Evolutionary conservation across 1,284 basidiomycete genomes (phyloP).

Genomic region (Exobasidium rhododendri): DNA sequence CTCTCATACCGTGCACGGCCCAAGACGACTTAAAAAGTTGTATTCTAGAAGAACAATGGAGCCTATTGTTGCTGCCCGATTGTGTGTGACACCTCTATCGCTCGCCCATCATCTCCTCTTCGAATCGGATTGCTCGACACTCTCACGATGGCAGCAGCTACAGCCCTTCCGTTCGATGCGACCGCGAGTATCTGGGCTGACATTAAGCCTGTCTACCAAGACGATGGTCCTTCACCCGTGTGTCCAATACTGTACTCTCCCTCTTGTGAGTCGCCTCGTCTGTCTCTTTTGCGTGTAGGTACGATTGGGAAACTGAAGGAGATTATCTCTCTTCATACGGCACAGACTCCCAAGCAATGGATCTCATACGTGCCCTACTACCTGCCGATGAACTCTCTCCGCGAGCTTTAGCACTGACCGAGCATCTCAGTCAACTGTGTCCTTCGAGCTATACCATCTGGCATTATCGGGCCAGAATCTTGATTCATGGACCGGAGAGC

Average conservation of each 20-base stretch:
- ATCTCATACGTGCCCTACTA: constrained; percentile 41
- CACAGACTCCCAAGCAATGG: constrained; percentile 44
- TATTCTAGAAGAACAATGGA: no score
- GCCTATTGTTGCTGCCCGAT: no score
- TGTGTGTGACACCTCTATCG: no score
- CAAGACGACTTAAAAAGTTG: no score
- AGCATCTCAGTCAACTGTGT: constrained; percentile 40
- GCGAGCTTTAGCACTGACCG: constrained; percentile 39
- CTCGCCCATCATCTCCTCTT: no score
- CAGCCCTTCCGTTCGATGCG: constrained; percentile 28
- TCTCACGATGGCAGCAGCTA: not conserved
- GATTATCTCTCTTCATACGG: not conserved
- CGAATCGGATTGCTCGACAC: no score
- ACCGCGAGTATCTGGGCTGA: constrained; percentile 36
- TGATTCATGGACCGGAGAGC: constrained; percentile 20
- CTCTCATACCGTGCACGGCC: no score
- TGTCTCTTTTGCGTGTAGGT: not conserved
- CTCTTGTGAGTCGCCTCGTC: constrained; percentile 26
- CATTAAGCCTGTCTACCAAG: constrained; percentile 33
- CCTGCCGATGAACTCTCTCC: constrained; percentile 27
- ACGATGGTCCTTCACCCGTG: constrained; percentile 40
- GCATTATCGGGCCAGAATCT: constrained; percentile 43
- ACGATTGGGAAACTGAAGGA: not conserved
- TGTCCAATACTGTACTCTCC: constrained; percentile 49
- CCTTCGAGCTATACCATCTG: constrained; percentile 46